Evolutionary conservation across 257 asterid genomes (phyloP), one percentile per base, ranked within the genome.

Genomic region (Solanum raphanifolium): DNA sequence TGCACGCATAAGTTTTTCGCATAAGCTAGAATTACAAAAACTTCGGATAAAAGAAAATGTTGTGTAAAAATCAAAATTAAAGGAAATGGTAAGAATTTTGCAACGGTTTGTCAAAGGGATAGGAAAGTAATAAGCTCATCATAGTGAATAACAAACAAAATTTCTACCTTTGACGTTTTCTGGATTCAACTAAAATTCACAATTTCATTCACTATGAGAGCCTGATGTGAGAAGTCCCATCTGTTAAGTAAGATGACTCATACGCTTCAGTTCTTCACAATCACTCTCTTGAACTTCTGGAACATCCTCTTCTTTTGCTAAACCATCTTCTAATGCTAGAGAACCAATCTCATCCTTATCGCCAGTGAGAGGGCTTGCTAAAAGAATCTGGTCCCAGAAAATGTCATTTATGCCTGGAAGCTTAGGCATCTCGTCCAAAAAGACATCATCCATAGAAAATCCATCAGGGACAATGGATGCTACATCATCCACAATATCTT

Each of bases 371-470:
- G 96, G 92, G 88, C 92, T 90, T 65, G 87, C 88, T 13, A 94
- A 92, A 84, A 95, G 98, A 91, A 95, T 92, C 52, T 94, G 96
- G 91, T 94, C 98, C 98, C 98, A 94, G 90, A 95, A 95, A 41
- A 89, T 92, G 89, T 95, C 98, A 78, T 93, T 90, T 75, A 94
- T 95, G 73, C 95, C 94, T 1, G 98, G 95, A 71, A 94, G 95
- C 88, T 92, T 92, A 46, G 92, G 93, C 85, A 89, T 88, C 90
- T 92, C 93, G 38, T 89, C 96, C 15, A 87, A 88, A 88, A 92
- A 81, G 71, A 88, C 76, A 87, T 93, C 95, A 87, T 90, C 93
- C 79, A 90, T 91, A 84, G 90, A 88, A 73, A 89, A 85, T 46
- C 89, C 93, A 86, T 92, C 94, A 2, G 93, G 75, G 9, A 87